These are phyloP conservation scores for Ophiostoma sp. DNA, from an alignment of 2,329 filamentous ascomycete species.

Conservation along the genomic window DNA sequence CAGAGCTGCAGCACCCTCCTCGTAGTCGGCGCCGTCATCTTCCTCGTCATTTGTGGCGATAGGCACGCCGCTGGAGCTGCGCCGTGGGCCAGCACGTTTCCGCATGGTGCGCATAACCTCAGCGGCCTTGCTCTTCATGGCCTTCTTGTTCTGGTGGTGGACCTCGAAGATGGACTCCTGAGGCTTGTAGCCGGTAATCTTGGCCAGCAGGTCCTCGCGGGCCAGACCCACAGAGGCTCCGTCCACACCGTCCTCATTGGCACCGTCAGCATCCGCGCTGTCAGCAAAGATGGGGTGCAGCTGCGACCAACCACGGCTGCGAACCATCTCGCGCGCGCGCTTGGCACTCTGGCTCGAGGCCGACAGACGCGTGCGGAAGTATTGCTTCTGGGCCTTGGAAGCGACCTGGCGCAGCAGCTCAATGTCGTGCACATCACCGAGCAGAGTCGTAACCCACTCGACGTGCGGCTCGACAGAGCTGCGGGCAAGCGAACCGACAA, in stretches of 20 bases:
- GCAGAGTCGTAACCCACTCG: constrained; percentile 80
- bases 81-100: constrained; percentile 65
- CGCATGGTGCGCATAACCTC: constrained; percentile 74
- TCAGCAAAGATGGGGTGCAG: constrained; percentile 74
- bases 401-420: constrained; percentile 69
- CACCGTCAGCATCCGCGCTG: constrained; percentile 41
- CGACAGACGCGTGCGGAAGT: constrained; percentile 83
- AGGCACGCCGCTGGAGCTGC: constrained; percentile 38
- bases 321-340: constrained; percentile 74
- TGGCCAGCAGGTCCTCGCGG: constrained; percentile 81
- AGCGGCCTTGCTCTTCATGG: constrained; percentile 61
- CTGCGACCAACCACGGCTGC: constrained; percentile 68
- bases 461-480: constrained; percentile 72
- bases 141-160: constrained; percentile 66
- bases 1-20: constrained; percentile 31
- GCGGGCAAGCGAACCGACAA: constrained; percentile 74
- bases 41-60: constrained; percentile 36
- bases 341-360: constrained; percentile 90
- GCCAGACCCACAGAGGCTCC: constrained; percentile 48
- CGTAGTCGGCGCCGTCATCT: constrained; percentile 36
- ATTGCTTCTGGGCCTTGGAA: constrained; percentile 87
- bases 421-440: constrained; percentile 76
- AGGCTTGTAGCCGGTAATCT: constrained; percentile 84
- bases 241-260: constrained; percentile 51
- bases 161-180: constrained; percentile 97